A percentile compares a stretch with the other conserved stretches of the same genome.
Evolutionary conservation across 1,284 basidiomycete genomes (phyloP).

Genomic region (Cutaneotrichosporon cutaneum): DNA sequence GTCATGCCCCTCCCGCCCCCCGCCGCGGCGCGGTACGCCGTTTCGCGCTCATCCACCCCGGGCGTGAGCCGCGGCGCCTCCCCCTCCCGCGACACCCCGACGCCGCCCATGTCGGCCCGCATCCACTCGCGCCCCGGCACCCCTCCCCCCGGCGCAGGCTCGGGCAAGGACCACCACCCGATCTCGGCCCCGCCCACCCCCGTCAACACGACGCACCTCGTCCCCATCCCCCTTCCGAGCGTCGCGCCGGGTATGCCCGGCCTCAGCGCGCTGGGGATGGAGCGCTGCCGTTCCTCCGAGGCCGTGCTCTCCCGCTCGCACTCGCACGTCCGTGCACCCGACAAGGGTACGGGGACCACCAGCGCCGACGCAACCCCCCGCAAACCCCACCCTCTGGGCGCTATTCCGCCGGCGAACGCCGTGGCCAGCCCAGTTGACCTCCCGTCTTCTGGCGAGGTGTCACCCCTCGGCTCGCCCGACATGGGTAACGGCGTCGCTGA

Average conservation of each 20-base stretch:
- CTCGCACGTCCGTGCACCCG: conserved; percentile 13
- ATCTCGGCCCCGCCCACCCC: conserved; percentile 49
- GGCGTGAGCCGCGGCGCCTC: conserved; percentile 14
- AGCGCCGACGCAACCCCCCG: conserved; percentile 24
- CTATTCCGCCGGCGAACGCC: conserved; percentile 1
- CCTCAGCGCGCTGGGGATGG: conserved; percentile 35
- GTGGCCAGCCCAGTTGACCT: background rate
- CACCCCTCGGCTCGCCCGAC: conserved; percentile 14
- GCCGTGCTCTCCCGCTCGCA: conserved; percentile 29
- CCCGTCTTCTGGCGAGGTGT: conserved; percentile 9
- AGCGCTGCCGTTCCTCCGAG: conserved; percentile 45
- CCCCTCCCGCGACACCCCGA: conserved; percentile 9
- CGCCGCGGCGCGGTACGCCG: conserved; percentile 19
- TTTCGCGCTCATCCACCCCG: conserved; percentile 26
- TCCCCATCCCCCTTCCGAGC: conserved; percentile 37
- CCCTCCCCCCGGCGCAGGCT: conserved; percentile 17
- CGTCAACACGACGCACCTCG: conserved; percentile 44
- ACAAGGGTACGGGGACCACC: conserved; percentile 3
- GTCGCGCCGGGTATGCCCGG: conserved; percentile 16
- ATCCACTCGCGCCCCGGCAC: conserved; percentile 26
- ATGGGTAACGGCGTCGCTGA: conserved; percentile 9
- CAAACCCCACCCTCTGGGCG: conserved; percentile 21
- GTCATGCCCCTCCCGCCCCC: conserved; percentile 25
- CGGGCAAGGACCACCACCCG: conserved; percentile 25
- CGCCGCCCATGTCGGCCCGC: conserved; percentile 23